These are phyloP conservation scores for Periconia digitata DNA, from an alignment of 2,329 filamentous ascomycete genomes.

Conservation along the genomic window DNA sequence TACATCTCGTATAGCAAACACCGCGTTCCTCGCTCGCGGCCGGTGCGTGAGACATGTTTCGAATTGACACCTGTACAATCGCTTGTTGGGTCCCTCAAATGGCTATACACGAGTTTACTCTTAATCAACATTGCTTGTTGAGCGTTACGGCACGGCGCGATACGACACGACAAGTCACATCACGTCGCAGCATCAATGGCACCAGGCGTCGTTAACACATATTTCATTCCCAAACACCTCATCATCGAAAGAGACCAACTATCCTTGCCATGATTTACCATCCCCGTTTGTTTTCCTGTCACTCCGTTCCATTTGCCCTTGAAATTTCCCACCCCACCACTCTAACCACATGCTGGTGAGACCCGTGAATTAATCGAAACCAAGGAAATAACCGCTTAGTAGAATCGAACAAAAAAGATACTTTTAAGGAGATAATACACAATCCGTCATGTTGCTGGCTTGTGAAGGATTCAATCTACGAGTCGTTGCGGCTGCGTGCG, in stretches of 20 bases:
- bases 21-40: no score
- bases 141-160: no score
- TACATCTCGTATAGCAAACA: no score
- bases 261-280: conserved; percentile 13
- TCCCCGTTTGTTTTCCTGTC: conserved; percentile 6
- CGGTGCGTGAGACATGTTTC: no score
- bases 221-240: conserved; percentile 17
- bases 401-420: conserved; percentile 18
- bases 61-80: no score
- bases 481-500: conserved; percentile 16
- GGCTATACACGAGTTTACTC: no score
- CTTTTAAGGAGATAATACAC: conserved; percentile 35
- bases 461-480: conserved; percentile 28
- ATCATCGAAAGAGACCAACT: conserved; percentile 18
- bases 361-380: conserved; percentile 13
- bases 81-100: no score
- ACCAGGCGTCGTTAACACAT: no score
- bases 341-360: conserved; percentile 9
- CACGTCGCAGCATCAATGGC: no score
- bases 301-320: conserved; percentile 17
- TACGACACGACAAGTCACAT: no score
- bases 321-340: conserved; percentile 9
- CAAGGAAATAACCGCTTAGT: conserved; percentile 25
- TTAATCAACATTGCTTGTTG: no score
- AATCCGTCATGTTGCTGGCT: conserved; percentile 10